Evolutionary conservation across 768 basidiomycete species (phyloP), one percentile per base, ranked within the genome.

Genomic region (Suillus spraguei): DNA sequence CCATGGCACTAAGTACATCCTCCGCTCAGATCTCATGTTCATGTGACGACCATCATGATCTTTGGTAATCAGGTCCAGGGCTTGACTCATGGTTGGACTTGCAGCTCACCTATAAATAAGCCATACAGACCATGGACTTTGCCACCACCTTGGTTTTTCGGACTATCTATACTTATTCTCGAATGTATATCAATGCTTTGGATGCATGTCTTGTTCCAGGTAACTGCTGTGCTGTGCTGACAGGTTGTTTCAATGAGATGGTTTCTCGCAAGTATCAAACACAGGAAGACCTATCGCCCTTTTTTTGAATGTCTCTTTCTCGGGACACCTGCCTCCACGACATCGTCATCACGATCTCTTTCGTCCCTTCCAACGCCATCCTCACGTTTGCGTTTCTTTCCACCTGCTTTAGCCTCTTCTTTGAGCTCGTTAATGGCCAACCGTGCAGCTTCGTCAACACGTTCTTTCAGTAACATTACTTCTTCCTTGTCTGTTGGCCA

Each of bases 401-500:
- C 81, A 22, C 80, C 83, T 39, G 82, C 82, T 53, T 76, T 75
- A 17, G 80, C 86, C 60, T 89, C 84, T 61, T 96, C 95, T 74
- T 90, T 91, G 76, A 99, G 75, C 76, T 95, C 95, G 47, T 82
- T 84, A 56, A 87, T 86, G 2, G 96, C 95, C 47, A 89, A 70
- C 53, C 90, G 79, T 70, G 84, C 85, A 0, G 97, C 97, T 74
- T 98, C 93, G 14, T 90, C 87, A 22, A 96, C 97, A 2, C 95
- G 86, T 73, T 98, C 96, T 64, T 87, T 85, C 65, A 99, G 77
- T 38, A 97, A 79, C 41, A 90, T 89, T 24, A 98, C 87, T 66
- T 97, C 95, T 71, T 97, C 92, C 64, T 90, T 86, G 71, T 95
- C 94, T 0, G 89, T 89, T 11, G 89, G 88, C 82, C 91, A 99